These are phyloP conservation scores for Ogataea kodamae DNA, from an alignment of 805 yeast species.

Conservation along the genomic window DNA sequence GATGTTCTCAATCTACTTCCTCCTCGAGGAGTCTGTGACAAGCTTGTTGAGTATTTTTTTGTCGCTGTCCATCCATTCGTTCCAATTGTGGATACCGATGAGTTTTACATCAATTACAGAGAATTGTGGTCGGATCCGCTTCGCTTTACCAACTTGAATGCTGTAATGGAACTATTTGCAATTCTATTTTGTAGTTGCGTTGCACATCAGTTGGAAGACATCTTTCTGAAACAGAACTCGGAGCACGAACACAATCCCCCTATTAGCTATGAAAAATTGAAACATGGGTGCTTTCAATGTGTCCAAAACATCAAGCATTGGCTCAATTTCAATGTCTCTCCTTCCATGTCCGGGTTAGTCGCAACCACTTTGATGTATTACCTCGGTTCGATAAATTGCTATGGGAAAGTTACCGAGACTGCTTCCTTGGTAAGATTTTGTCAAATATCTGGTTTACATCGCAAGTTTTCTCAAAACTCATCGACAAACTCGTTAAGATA, in stretches of 20 bases:
- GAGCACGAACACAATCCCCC: not conserved
- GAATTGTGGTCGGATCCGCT: slow-evolving; percentile 13
- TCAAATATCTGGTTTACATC: slow-evolving; percentile 22
- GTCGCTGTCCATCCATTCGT: slow-evolving; percentile 19
- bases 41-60: slow-evolving; percentile 20
- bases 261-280: slow-evolving; percentile 10
- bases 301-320: slow-evolving; percentile 19
- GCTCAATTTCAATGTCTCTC: slow-evolving; percentile 17
- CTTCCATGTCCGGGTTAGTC: slow-evolving; percentile 21
- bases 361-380: slow-evolving; percentile 19
- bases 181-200: slow-evolving; percentile 22
- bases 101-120: slow-evolving; percentile 18
- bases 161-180: slow-evolving; percentile 17
- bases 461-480: slow-evolving; percentile 11
- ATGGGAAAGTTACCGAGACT: slow-evolving; percentile 14
- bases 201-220: slow-evolving; percentile 9
- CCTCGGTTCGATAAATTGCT: slow-evolving; percentile 23
- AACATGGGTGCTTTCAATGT: slow-evolving; percentile 16
- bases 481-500: slow-evolving; percentile 15
- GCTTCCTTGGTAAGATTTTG: slow-evolving; percentile 15
- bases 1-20: slow-evolving; percentile 16
- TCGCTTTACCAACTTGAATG: slow-evolving; percentile 12
- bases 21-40: slow-evolving; percentile 9
- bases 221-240: slow-evolving; percentile 1
- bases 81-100: slow-evolving; percentile 23